Evolutionary conservation across 352 stramenopile genomes (phyloP).

Genomic region (Phytophthora colocasiae): DNA sequence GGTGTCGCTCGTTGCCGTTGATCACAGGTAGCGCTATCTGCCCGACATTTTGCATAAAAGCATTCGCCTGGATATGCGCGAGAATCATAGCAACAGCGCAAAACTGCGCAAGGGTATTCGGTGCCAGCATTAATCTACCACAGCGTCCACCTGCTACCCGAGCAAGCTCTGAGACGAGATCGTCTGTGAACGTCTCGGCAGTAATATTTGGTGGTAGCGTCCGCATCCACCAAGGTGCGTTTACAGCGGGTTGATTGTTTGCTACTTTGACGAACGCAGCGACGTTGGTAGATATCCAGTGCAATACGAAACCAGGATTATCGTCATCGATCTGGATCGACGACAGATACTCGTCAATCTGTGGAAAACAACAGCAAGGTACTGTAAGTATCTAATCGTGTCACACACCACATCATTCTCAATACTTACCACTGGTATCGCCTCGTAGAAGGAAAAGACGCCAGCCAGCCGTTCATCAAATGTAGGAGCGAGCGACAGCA

Average conservation of each 20-base stretch:
- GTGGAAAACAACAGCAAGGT: too few relatives aligned
- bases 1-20: neutral
- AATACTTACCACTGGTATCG: neutral
- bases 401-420: neutral
- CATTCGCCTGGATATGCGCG: too few relatives aligned
- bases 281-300: neutral
- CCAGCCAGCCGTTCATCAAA: neutral
- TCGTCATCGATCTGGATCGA: conserved; percentile 1
- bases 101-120: neutral
- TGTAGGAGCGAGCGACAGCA: too few relatives aligned
- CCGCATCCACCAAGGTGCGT: neutral
- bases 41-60: neutral
- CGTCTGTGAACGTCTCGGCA: neutral
- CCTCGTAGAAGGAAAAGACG: neutral
- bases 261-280: neutral
- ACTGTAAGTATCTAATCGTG: neutral
- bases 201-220: neutral
- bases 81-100: too few relatives aligned
- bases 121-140: neutral
- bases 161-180: neutral
- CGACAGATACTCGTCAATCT: neutral
- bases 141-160: neutral
- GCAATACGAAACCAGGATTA: neutral
- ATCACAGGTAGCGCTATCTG: neutral
- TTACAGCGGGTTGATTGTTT: neutral